Evolutionary conservation across 306 rosid species (phyloP), one percentile per base, ranked within the genome.

Genomic region (Begonia loranthoides): DNA sequence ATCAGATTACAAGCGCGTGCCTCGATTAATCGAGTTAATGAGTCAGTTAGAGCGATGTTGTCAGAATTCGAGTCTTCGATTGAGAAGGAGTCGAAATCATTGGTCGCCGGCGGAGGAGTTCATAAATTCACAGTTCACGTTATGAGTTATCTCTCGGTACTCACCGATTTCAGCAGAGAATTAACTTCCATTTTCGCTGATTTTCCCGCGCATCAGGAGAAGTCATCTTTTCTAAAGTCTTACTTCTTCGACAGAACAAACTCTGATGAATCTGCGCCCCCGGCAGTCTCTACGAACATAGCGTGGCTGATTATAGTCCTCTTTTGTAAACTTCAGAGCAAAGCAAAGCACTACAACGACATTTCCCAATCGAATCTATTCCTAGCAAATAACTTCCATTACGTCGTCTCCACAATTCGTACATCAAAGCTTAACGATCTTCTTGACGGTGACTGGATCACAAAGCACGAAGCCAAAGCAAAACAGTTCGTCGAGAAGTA

Each of bases 251-350:
- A 67, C 45, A 41, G 51, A 54, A 64, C 76, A 1, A 51, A 64
- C 9, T 60, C 76, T 34, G 67, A 65, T 4, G 53, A 65, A 3
- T 24, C 55, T 3, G 54, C 70, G 17, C 36, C 21, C 12, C 28
- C 75, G 34, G 66, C 45, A 1, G 39, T 74, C 5, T 65, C 81
- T 0, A 13, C 19, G 41, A 60, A 71, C 2, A 16, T 83, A 39
- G 75, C 74, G 2, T 65, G 94, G 81, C 51, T 87, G 3, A 60
- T 87, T 50, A 67, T 76, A 12, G 77, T 74, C 47, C 87, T 87
- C 16, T 57, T 72, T 10, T 84, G 93, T 57, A 84, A 81, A 62
- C 82, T 87, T 16, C 87, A 87, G 57, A 51, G 59, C 13, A 79
- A 70, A 57, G 73, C 87, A 6, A 69, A 73, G 66, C 73, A 74